Evolutionary conservation across 2,329 filamentous ascomycete species (phyloP).

Genomic region (Fusarium luffae): DNA sequence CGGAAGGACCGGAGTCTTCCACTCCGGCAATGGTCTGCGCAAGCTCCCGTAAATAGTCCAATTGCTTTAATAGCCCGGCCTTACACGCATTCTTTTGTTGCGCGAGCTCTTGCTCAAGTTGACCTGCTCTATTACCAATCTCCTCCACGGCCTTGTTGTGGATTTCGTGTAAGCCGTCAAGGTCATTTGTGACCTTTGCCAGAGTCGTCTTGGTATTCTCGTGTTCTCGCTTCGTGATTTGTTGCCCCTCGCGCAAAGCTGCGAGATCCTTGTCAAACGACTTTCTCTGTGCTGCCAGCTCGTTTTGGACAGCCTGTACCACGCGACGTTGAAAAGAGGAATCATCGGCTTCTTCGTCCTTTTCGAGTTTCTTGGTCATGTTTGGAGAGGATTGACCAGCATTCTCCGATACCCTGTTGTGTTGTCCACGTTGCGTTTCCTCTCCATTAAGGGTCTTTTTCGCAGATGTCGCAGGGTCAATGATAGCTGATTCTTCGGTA

Average conservation of each 20-base stretch:
- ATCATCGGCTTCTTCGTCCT: background rate
- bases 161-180: background rate
- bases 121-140: rapidly evolving
- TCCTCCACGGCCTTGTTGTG: background rate
- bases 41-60: background rate
- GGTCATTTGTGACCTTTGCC: background rate
- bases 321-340: background rate
- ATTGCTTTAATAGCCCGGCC: background rate
- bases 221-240: background rate
- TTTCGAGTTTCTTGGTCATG: background rate
- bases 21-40: background rate
- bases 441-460: background rate
- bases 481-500: background rate
- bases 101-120: background rate
- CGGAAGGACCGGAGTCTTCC: background rate
- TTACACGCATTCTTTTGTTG: background rate
- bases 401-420: too few species aligned
- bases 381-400: background rate
- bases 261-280: background rate
- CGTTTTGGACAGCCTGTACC: background rate
- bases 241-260: background rate
- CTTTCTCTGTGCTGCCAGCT: background rate
- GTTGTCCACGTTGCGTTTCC: too few species aligned
- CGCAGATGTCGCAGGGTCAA: background rate
- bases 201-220: background rate